These are phyloP conservation scores for Phytophthora podocarpi DNA, from an alignment of 352 stramenopile species.

Conservation along the genomic window DNA sequence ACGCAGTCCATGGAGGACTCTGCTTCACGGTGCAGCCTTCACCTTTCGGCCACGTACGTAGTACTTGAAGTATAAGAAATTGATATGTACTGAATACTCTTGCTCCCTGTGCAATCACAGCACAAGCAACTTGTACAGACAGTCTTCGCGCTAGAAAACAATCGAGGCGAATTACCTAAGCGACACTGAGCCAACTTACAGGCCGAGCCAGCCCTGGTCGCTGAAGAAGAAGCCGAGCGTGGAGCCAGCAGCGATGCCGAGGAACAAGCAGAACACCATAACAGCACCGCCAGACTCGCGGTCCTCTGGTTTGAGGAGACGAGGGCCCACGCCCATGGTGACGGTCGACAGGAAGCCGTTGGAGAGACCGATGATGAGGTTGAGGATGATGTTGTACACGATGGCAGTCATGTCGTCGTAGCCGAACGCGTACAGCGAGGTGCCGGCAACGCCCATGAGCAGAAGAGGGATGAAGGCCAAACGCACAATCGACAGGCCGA, in stretches of 20 bases:
- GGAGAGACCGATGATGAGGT: constrained; percentile 50
- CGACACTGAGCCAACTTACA: too few relatives aligned
- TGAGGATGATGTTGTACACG: constrained; percentile 51
- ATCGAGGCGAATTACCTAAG: constrained; percentile 5
- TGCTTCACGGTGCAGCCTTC: too few relatives aligned
- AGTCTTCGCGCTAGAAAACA: constrained; percentile 7
- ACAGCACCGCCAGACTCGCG: constrained; percentile 54
- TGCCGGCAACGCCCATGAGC: constrained; percentile 58
- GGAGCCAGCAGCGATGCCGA: constrained; percentile 49
- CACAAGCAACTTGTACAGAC: constrained; percentile 12
- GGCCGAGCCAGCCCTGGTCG: constrained; percentile 44
- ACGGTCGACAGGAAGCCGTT: constrained; percentile 61
- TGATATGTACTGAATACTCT: constrained; percentile 19
- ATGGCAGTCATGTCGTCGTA: constrained; percentile 33
- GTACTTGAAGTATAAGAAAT: constrained; percentile 8
- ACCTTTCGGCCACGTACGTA: background rate
- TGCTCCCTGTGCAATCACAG: background rate
- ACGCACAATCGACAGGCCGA: constrained; percentile 45
- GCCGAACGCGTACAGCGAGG: constrained; percentile 58
- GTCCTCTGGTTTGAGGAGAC: constrained; percentile 54
- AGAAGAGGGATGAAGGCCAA: constrained; percentile 62
- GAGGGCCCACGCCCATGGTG: constrained; percentile 59
- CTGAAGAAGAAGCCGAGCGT: constrained; percentile 57
- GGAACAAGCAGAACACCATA: constrained; percentile 62
- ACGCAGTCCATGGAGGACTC: too few relatives aligned